Percentiles rank a stretch among this genome's conserved stretches.
Evolutionary conservation across 306 rosid genomes (phyloP).

Genomic region (Calophaca sinica): DNA sequence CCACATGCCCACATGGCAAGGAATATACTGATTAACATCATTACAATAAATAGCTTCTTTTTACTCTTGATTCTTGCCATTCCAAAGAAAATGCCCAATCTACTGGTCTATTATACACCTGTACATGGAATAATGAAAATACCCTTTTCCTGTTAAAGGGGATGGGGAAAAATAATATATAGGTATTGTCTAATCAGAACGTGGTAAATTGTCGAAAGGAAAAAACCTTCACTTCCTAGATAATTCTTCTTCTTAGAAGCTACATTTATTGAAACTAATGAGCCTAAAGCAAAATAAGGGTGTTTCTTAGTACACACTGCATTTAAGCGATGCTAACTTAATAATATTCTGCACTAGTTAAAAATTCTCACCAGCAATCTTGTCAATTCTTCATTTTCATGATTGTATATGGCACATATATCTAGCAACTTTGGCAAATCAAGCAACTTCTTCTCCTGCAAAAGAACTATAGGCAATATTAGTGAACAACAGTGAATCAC

Average conservation of each 20-base stretch:
- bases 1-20: conserved; percentile 8
- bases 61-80: not conserved
- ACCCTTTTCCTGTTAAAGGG: not conserved
- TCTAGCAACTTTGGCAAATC: conserved; percentile 91
- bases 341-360: not conserved
- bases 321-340: conserved; percentile 19
- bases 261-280: conserved; percentile 22
- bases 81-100: conserved; percentile 6
- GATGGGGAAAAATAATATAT: not conserved
- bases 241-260: conserved; percentile 33
- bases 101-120: not conserved
- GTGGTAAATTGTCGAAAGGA: not conserved
- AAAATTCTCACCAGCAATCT: conserved; percentile 68
- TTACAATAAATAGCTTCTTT: not conserved
- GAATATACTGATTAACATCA: conserved; percentile 9
- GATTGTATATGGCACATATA: conserved; percentile 89
- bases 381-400: conserved; percentile 86
- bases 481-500: conserved; percentile 61
- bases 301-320: not conserved
- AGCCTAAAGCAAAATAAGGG: conserved; percentile 28
- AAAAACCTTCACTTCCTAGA: conserved; percentile 27
- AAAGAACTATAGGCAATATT: conserved; percentile 78
- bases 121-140: not conserved
- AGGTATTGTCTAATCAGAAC: conserved; percentile 1
- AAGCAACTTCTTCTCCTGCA: conserved; percentile 95